phyloP scores from a whole-genome alignment of 139 green algal genomes.

The Volvox africanus region DNA sequence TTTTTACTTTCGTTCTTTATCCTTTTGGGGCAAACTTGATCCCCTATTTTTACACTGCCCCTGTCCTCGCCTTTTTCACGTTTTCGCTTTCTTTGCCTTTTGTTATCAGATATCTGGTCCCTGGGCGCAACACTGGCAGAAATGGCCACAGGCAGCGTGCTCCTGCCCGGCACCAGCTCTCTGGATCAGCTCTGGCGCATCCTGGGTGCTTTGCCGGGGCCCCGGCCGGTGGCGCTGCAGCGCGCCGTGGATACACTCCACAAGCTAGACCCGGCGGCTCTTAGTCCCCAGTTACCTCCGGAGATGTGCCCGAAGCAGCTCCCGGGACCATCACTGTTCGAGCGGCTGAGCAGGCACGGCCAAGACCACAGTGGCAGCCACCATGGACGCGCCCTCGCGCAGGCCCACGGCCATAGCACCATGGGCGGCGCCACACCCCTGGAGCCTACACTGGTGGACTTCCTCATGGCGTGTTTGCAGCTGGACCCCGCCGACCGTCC shows the following conservation, averaged over 20 bases:
- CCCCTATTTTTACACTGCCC: too few relatives aligned
- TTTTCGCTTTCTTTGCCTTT: too few relatives aligned
- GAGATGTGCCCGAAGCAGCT: not conserved
- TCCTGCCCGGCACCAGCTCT: slow-evolving; percentile 80
- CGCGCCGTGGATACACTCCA: slow-evolving; percentile 37
- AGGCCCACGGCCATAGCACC: too few relatives aligned
- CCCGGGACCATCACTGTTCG: not conserved
- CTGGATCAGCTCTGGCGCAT: slow-evolving; percentile 85
- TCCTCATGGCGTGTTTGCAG: slow-evolving; percentile 22
- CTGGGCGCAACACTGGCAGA: slow-evolving; percentile 80
- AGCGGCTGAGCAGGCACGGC: not conserved
- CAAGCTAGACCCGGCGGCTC: not conserved
- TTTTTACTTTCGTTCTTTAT: too few relatives aligned
- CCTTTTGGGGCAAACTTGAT: too few relatives aligned
- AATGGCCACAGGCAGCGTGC: slow-evolving; percentile 72
- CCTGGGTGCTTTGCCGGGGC: slow-evolving; percentile 62
- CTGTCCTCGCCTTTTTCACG: too few relatives aligned
- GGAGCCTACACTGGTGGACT: not conserved
- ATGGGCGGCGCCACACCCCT: not conserved
- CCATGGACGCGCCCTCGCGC: too few relatives aligned
- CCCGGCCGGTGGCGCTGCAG: slow-evolving; percentile 54
- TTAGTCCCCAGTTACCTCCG: not conserved
- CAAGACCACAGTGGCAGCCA: too few relatives aligned
- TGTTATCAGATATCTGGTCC: slow-evolving; percentile 39
- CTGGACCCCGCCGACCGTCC: not conserved